phyloP scores from a whole-genome alignment of 805 yeast genomes.

The Candida corydali region DNA sequence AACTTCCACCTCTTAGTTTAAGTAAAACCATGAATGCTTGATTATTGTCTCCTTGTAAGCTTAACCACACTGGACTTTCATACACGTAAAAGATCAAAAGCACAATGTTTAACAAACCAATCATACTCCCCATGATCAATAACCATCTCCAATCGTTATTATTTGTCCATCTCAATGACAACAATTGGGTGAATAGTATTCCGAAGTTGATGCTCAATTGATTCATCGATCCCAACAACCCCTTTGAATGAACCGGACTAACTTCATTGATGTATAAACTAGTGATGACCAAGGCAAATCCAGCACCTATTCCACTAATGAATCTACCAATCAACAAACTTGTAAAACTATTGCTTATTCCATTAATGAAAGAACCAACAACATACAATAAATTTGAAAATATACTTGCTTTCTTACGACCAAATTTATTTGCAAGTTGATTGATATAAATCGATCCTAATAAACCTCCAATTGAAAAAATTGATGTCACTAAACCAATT shows the following conservation, averaged over 20 bases:
- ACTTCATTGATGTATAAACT: constrained; percentile 81
- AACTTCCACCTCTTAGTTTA: constrained; percentile 37
- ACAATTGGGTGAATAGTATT: constrained; percentile 70
- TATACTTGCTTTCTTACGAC: constrained; percentile 54
- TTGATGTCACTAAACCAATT: constrained; percentile 71
- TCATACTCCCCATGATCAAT: constrained; percentile 53
- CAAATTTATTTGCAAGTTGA: constrained; percentile 55
- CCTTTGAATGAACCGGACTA: constrained; percentile 64
- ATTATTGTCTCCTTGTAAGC: constrained; percentile 39
- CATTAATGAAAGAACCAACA: constrained; percentile 62
- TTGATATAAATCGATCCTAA: constrained; percentile 72
- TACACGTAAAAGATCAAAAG: constrained; percentile 38
- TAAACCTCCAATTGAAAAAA: constrained; percentile 82
- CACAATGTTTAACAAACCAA: constrained; percentile 50
- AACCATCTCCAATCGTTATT: constrained; percentile 69
- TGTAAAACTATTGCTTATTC: constrained; percentile 40
- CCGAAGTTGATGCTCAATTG: constrained; percentile 87
- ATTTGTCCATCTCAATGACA: constrained; percentile 68
- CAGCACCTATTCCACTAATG: constrained; percentile 82
- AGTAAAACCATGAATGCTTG: constrained; percentile 38
- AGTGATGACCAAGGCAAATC: constrained; percentile 78
- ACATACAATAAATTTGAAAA: constrained; percentile 49
- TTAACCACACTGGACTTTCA: constrained; percentile 87
- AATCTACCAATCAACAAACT: constrained; percentile 64
- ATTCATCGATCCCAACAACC: constrained; percentile 82